These are phyloP conservation scores for Saccharomycopsis fibuligera DNA, from an alignment of 805 yeast species.

Conservation along the genomic window DNA sequence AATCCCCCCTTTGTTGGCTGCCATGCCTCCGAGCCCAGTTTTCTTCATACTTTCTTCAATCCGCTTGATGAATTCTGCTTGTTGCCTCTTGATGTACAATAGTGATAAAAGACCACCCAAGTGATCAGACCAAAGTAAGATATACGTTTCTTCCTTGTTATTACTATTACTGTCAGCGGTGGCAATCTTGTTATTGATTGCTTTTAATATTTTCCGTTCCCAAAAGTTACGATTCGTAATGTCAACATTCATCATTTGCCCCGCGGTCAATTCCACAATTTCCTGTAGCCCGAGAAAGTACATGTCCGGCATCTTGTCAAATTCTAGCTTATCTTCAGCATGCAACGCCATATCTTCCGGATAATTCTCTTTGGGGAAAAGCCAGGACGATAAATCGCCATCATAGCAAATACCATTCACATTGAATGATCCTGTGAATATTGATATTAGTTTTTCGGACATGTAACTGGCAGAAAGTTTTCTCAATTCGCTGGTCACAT, in stretches of 20 bases:
- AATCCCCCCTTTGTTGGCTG: constrained; percentile 76
- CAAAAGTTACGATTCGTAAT: constrained; percentile 51
- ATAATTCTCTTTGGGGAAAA: constrained; percentile 49
- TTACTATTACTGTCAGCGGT: constrained; percentile 16
- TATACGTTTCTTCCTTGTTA: constrained; percentile 37
- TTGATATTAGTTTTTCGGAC: constrained; percentile 48
- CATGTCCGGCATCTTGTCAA: constrained; percentile 50
- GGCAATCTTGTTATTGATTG: constrained; percentile 36
- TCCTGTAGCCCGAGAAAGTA: constrained; percentile 86
- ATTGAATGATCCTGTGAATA: constrained; percentile 84
- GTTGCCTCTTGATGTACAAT: constrained; percentile 55
- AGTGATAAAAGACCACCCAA: constrained; percentile 78
- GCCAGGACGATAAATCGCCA: constrained; percentile 66
- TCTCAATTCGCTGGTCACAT: constrained; percentile 59
- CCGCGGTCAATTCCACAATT: constrained; percentile 75
- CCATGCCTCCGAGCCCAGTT: constrained; percentile 91
- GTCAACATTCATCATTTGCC: constrained; percentile 78
- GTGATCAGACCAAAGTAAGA: constrained; percentile 66
- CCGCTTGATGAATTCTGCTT: constrained; percentile 46
- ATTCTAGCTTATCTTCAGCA: constrained; percentile 14
- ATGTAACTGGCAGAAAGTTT: constrained; percentile 49
- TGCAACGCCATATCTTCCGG: neutral
- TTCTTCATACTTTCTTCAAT: constrained; percentile 73
- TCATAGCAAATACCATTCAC: constrained; percentile 63
- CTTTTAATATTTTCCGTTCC: constrained; percentile 53